phyloP scores from a whole-genome alignment of 2,329 filamentous ascomycete genomes.

The Gaeumannomyces tritici region DNA sequence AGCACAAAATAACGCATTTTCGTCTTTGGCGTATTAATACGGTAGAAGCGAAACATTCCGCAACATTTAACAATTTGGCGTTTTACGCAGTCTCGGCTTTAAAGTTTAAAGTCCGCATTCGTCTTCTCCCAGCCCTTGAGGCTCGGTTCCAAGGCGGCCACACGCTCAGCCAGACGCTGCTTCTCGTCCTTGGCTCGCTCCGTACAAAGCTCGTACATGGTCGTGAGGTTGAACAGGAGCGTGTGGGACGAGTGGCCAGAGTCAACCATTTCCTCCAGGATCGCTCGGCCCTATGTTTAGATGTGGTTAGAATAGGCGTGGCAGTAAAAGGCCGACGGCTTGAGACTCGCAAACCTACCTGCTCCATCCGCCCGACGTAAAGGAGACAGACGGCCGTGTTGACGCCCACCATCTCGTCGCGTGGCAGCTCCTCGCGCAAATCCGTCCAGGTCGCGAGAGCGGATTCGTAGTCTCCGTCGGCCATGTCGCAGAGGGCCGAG shows the following conservation, averaged over 20 bases:
- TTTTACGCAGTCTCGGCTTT: too few species aligned
- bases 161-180: conserved; percentile 56
- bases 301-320: conserved; percentile 12
- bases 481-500: conserved; percentile 64
- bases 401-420: conserved; percentile 64
- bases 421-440: conserved; percentile 26
- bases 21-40: too few species aligned
- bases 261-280: conserved; percentile 59
- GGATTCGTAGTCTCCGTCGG: conserved; percentile 60
- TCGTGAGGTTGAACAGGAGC: conserved; percentile 80
- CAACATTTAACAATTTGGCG: too few species aligned
- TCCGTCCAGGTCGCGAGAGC: conserved; percentile 55
- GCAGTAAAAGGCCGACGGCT: background rate
- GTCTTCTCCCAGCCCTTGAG: conserved; percentile 59
- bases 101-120: conserved; percentile 71
- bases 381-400: conserved; percentile 79
- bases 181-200: conserved; percentile 67
- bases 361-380: conserved; percentile 67
- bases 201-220: conserved; percentile 84
- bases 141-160: conserved; percentile 50
- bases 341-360: conserved; percentile 33
- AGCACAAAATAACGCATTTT: too few species aligned
- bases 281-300: conserved; percentile 44
- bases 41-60: too few species aligned
- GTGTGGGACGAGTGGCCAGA: conserved; percentile 62